These are phyloP conservation scores for Kluyveromyces dobzhanskii DNA, from an alignment of 805 yeast species.

Conservation along the genomic window DNA sequence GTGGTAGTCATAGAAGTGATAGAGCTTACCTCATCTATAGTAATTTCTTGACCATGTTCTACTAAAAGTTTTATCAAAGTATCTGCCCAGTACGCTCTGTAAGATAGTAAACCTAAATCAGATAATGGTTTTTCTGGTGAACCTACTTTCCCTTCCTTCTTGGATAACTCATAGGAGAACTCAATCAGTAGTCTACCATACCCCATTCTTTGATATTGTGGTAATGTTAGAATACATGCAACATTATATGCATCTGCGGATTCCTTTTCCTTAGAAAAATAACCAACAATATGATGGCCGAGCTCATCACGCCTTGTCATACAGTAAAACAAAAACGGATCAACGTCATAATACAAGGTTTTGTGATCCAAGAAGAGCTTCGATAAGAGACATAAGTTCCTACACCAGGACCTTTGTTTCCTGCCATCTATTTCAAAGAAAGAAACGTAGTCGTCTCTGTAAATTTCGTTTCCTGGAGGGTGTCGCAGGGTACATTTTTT, in stretches of 20 bases:
- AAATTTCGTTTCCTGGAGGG: slow-evolving; percentile 98
- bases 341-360: slow-evolving; percentile 94
- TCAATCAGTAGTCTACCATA: slow-evolving; percentile 88
- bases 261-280: slow-evolving; percentile 94
- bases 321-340: slow-evolving; percentile 91
- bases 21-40: slow-evolving; percentile 84
- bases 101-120: slow-evolving; percentile 86
- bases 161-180: slow-evolving; percentile 84
- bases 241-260: slow-evolving; percentile 91
- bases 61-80: slow-evolving; percentile 66
- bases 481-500: slow-evolving; percentile 81
- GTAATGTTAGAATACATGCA: slow-evolving; percentile 92
- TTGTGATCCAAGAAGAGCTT: slow-evolving; percentile 92
- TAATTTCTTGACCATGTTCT: slow-evolving; percentile 55
- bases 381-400: slow-evolving; percentile 84
- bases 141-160: slow-evolving; percentile 83
- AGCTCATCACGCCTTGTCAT: slow-evolving; percentile 85
- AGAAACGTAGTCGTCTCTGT: slow-evolving; percentile 84
- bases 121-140: slow-evolving; percentile 97
- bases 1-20: slow-evolving; percentile 93
- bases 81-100: slow-evolving; percentile 96
- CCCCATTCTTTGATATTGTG: slow-evolving; percentile 94
- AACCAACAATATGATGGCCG: slow-evolving; percentile 96
- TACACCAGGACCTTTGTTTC: slow-evolving; percentile 94
- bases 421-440: slow-evolving; percentile 97